Evolutionary conservation across 371 early-diverging fungal species (phyloP).

Genomic region (Mortierella sp.): DNA sequence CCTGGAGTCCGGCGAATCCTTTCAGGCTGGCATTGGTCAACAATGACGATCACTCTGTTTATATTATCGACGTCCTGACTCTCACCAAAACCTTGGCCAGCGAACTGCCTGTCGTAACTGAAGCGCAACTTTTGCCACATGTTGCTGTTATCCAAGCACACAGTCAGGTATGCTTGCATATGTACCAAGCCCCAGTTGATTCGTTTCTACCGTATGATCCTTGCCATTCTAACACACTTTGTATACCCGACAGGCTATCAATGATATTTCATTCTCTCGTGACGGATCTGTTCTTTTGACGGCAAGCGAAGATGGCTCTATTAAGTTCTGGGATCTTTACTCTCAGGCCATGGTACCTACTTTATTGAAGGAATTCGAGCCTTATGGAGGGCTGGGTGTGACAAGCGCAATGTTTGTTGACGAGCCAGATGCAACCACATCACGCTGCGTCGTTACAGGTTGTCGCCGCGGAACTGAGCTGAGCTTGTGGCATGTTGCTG

Average conservation of each 20-base stretch:
- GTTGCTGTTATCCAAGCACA: slow-evolving; percentile 44
- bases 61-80: slow-evolving; percentile 36
- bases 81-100: slow-evolving; percentile 20
- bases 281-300: slow-evolving; percentile 56
- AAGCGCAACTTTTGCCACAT: slow-evolving; percentile 29
- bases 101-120: slow-evolving; percentile 21
- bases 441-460: slow-evolving; percentile 41
- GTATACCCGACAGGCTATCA: slow-evolving; percentile 34
- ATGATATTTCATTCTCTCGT: slow-evolving; percentile 55
- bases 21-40: slow-evolving; percentile 50
- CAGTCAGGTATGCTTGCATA: slow-evolving; percentile 23
- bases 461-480: slow-evolving; percentile 52
- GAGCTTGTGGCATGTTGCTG: slow-evolving; percentile 32
- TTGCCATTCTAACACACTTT: not conserved
- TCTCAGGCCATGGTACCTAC: slow-evolving; percentile 6
- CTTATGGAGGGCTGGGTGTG: slow-evolving; percentile 53
- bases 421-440: slow-evolving; percentile 18
- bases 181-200: not conserved
- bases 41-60: slow-evolving; percentile 46
- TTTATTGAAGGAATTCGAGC: slow-evolving; percentile 39
- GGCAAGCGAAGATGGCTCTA: slow-evolving; percentile 54
- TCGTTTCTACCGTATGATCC: not conserved
- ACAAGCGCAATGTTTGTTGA: slow-evolving; percentile 55
- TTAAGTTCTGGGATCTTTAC: slow-evolving; percentile 48
- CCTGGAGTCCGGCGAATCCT: slow-evolving; percentile 37